Conservation (phyloP, 306 rosid species). For the Prinsepia uniflora region DNA sequence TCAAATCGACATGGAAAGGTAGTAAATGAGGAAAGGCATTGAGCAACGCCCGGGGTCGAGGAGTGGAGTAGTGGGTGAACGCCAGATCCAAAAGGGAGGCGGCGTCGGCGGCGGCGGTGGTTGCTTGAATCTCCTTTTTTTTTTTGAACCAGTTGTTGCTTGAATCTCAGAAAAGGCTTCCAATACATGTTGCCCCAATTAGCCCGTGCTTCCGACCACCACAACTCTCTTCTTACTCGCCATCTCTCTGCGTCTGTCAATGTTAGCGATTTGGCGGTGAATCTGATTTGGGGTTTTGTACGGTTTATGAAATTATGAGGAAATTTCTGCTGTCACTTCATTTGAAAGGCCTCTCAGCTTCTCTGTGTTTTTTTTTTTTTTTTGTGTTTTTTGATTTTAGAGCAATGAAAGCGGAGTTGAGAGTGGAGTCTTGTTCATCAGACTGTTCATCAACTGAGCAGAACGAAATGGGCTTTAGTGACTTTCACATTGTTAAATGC, state of each 20-base stretch:
- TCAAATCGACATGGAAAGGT: slow-evolving; percentile 65
- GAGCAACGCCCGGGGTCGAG: slow-evolving; percentile 48
- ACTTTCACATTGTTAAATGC: no score
- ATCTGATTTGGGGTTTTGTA: background rate
- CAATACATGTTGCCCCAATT: slow-evolving; percentile 85
- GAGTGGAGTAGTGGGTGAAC: slow-evolving; percentile 57
- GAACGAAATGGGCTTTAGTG: no score
- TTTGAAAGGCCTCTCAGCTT: background rate
- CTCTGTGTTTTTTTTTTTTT: background rate
- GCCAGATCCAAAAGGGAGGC: slow-evolving; percentile 50
- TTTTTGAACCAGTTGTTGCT: no score
- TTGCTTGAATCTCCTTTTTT: no score
- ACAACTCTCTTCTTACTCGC: slow-evolving; percentile 53
- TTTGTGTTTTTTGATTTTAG: background rate
- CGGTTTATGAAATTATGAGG: background rate
- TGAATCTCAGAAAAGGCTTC: slow-evolving; percentile 40
- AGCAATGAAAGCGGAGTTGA: background rate
- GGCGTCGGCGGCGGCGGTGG: slow-evolving; percentile 14
- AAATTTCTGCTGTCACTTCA: slow-evolving; percentile 7
- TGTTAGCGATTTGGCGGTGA: background rate
- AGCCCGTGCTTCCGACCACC: slow-evolving; percentile 90
- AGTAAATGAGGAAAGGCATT: slow-evolving; percentile 46
- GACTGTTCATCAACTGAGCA: no score
- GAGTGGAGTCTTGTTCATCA: no score
- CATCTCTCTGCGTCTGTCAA: background rate